These are phyloP conservation scores for Silene uniflora DNA, from an alignment of 148 eudicot genomes.

Conservation along the genomic window DNA sequence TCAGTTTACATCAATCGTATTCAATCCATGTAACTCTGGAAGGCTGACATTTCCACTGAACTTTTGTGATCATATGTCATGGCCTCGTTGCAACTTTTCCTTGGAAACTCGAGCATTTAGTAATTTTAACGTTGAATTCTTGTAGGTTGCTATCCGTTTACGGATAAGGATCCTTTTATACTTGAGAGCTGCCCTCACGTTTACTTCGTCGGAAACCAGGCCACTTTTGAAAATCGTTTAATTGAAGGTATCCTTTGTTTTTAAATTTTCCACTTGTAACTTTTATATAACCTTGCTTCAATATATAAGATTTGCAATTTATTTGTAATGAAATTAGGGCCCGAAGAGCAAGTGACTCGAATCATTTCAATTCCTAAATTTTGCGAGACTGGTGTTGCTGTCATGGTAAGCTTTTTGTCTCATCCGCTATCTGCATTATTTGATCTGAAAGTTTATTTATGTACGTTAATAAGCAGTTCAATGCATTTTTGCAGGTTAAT, in stretches of 20 bases:
- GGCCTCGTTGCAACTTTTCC: not conserved
- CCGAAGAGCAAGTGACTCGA: constrained; percentile 74
- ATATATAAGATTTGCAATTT: not conserved
- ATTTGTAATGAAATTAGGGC: constrained; percentile 40
- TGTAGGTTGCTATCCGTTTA: constrained; percentile 92
- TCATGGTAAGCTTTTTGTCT: constrained; percentile 47
- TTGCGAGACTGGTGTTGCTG: constrained; percentile 82
- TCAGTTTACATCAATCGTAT: no score
- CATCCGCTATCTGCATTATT: constrained; percentile 8
- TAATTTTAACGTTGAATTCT: constrained; percentile 7
- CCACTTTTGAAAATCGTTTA: constrained; percentile 50
- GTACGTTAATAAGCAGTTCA: not conserved
- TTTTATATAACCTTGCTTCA: constrained; percentile 7
- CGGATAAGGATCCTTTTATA: constrained; percentile 91
- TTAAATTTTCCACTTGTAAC: not conserved
- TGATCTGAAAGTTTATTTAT: not conserved
- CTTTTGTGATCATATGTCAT: not conserved
- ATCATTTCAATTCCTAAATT: constrained; percentile 83
- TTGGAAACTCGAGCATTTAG: not conserved
- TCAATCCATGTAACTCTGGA: not conserved
- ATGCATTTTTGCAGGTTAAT: constrained; percentile 55
- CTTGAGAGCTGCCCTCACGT: constrained; percentile 92
- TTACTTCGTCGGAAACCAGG: constrained; percentile 81
- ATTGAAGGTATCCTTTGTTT: constrained; percentile 45
- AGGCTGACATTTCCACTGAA: not conserved